phyloP scores from a whole-genome alignment of 257 asterid species.

The Coffea eugenioides region DNA sequence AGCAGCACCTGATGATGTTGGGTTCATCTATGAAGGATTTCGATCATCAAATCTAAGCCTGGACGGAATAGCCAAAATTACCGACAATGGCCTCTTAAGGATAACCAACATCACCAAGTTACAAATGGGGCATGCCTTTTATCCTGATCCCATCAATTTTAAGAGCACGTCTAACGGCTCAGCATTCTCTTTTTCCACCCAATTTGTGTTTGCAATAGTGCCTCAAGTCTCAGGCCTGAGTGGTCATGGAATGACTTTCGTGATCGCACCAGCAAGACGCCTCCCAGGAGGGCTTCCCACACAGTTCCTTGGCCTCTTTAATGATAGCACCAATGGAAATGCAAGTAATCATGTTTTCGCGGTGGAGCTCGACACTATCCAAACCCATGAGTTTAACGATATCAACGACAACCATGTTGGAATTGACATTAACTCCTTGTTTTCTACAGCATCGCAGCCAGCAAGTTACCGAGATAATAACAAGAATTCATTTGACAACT shows the following conservation, averaged over 20 bases:
- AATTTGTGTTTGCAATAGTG: no score
- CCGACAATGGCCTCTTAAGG: no score
- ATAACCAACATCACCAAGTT: no score
- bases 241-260: conserved; percentile 24
- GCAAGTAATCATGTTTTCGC: not conserved
- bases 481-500: not conserved
- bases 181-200: no score
- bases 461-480: conserved; percentile 11
- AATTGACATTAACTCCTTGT: conserved; percentile 15
- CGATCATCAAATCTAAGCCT: no score
- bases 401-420: conserved; percentile 29
- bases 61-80: no score
- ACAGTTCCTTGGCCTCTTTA: conserved; percentile 24
- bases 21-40: no score
- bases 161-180: no score
- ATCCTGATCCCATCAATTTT: no score
- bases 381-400: conserved; percentile 7
- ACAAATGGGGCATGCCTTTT: no score
- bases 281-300: conserved; percentile 14
- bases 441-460: conserved; percentile 8
- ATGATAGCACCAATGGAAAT: conserved; percentile 7
- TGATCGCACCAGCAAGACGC: conserved; percentile 12
- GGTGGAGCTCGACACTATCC: conserved; percentile 21
- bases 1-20: no score
- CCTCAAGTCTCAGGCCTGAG: not conserved